A percentile compares a stretch with the other conserved stretches of the same genome.
Conservation (phyloP, 2,329 filamentous ascomycete species). For the Phoma sp. region DNA sequence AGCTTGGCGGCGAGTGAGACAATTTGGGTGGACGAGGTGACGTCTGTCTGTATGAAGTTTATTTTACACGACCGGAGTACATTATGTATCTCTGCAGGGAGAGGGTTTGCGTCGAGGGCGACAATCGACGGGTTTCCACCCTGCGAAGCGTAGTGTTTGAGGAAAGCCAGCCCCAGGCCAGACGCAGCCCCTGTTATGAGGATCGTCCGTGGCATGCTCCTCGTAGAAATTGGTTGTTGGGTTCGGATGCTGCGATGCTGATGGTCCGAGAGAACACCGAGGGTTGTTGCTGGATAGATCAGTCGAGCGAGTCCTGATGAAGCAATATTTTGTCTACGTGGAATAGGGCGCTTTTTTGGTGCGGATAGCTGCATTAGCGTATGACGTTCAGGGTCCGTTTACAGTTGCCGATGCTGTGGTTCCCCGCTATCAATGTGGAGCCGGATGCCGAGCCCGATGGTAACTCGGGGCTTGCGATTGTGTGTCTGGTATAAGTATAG, state of each 20-base stretch:
- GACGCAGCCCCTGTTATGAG: conserved; percentile 93
- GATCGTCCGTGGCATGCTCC: conserved; percentile 61
- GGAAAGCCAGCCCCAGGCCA: conserved; percentile 78
- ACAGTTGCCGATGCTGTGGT: conserved; percentile 15
- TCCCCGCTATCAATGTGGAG: conserved; percentile 9
- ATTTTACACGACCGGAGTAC: conserved; percentile 5
- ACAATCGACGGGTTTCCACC: conserved; percentile 20
- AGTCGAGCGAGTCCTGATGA: background rate
- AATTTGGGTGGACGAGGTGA: conserved; percentile 13
- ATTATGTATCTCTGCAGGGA: background rate
- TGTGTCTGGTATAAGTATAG: background rate
- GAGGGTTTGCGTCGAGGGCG: conserved; percentile 28
- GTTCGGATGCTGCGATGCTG: background rate
- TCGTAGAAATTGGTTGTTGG: background rate
- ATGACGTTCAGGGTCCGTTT: conserved; percentile 7
- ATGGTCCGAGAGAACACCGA: conserved; percentile 5
- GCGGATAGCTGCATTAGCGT: conserved; percentile 17
- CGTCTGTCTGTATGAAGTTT: conserved; percentile 16
- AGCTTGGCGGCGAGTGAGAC: conserved; percentile 20
- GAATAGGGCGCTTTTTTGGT: background rate
- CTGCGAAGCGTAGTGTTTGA: conserved; percentile 31
- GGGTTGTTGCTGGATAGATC: background rate
- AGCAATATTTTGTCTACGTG: background rate
- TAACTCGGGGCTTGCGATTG: background rate
- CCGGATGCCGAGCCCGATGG: background rate